Evolutionary conservation across 1,284 basidiomycete species (phyloP), one percentile per base, ranked within the genome.

Genomic region (Sporisorium reilianum): DNA sequence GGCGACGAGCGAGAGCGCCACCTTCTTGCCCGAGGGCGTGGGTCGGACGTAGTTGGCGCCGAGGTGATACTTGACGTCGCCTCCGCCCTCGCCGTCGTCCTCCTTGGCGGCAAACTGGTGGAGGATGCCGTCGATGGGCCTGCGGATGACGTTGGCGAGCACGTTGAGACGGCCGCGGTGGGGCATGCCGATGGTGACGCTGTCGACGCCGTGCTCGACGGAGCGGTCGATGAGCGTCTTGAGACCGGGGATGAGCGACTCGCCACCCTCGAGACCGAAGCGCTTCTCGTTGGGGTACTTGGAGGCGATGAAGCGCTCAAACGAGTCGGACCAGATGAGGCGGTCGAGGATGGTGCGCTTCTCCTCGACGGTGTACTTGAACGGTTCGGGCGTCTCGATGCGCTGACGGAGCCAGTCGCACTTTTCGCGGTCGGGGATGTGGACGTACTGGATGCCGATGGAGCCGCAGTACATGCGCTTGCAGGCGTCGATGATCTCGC

Each of bases 271-370:
- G 57, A 99, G 90, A 87, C 97, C 97, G 87, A 99, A 99, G 60
- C 97, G 93, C 87, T 99, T 99, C 88, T 99, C 97, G 87, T 97
- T 99, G 76, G 97, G 97, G 87, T 95, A 97, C 86, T 99, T 99
- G 88, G 91, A 93, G 23, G 95, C 91, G 79, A 99, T 95, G 88
- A 97, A 99, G 85, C 96, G 95, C 86, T 99, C 97, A 82, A 99
- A 98, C 6, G 93, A 93, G 85, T 99, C 96, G 28, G 96, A 99
- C 97, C 97, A 99, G 86, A 98, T 97, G 82, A 98, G 91, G 69
- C 97, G 93, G 87, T 99, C 97, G 65, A 99, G 90, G 77, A 99
- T 97, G 92, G 97, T 96, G 64, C 95, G 91, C 88, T 99, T 99
- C 88, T 99, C 96, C 84, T 99, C 97, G 65, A 94, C 90, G 49